Evolutionary conservation across 2,329 filamentous ascomycete species (phyloP).

Genomic region (Ustulina deusta): DNA sequence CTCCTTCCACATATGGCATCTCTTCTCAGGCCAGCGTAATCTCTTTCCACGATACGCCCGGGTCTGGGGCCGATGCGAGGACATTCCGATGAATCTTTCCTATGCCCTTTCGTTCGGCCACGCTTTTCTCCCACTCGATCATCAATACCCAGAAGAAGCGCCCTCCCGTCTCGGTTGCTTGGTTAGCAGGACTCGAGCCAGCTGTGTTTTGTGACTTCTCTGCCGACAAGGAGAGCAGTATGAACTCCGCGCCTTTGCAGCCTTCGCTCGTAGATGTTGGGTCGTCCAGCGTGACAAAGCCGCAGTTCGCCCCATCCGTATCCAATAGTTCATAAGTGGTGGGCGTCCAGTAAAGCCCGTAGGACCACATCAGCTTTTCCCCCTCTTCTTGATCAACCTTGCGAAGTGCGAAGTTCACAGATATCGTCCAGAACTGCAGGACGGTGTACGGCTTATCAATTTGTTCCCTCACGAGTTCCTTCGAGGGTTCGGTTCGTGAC

Average conservation of each 20-base stretch:
- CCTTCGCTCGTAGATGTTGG: background rate
- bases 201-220: constrained; percentile 26
- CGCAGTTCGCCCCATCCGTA: constrained; percentile 27
- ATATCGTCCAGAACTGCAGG: constrained; percentile 40
- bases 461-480: background rate
- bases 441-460: constrained; percentile 24
- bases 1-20: background rate
- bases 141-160: constrained; percentile 41
- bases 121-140: constrained; percentile 35
- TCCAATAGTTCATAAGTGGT: constrained; percentile 35
- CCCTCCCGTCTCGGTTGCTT: constrained; percentile 8
- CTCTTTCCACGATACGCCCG: constrained; percentile 39
- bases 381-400: constrained; percentile 36
- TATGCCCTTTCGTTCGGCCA: constrained; percentile 43
- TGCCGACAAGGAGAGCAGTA: constrained; percentile 38
- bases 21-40: constrained; percentile 33
- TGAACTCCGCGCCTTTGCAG: constrained; percentile 32
- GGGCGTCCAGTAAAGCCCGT: constrained; percentile 39
- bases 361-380: constrained; percentile 39
- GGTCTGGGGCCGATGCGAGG: constrained; percentile 26
- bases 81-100: constrained; percentile 37
- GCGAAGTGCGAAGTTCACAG: constrained; percentile 29
- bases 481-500: constrained; percentile 29
- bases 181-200: constrained; percentile 1
- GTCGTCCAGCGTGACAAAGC: constrained; percentile 40